Evolutionary conservation across 164 flowering plant genomes (phyloP).

Genomic region (Kalanchoe fedtschenkoi): DNA sequence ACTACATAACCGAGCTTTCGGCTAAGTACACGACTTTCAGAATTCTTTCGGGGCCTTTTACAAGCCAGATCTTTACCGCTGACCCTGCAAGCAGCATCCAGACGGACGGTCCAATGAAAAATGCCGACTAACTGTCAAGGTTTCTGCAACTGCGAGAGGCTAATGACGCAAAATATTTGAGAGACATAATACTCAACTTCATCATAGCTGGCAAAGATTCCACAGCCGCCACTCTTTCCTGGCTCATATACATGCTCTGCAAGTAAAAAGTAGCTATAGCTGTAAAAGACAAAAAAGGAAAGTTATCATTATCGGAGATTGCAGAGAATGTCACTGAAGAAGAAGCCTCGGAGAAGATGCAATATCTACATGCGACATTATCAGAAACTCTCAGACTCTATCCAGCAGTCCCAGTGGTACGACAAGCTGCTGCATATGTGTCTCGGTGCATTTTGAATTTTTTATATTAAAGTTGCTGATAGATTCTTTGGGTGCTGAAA

Average conservation of each 20-base stretch:
- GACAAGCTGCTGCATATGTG: too few relatives aligned
- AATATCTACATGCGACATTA: too few relatives aligned
- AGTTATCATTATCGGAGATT: too few relatives aligned
- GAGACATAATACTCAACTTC: conserved; percentile 60
- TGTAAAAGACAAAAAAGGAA: too few relatives aligned
- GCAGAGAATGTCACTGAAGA: too few relatives aligned
- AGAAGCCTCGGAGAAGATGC: too few relatives aligned
- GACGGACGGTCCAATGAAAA: conserved; percentile 45
- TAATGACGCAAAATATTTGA: conserved; percentile 38
- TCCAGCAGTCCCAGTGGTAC: too few relatives aligned
- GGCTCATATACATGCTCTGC: conserved; percentile 77
- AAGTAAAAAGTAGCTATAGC: too few relatives aligned
- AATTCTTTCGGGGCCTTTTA: conserved; percentile 23
- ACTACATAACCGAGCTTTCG: conserved; percentile 49
- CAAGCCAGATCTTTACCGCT: conserved; percentile 37
- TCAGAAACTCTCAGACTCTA: too few relatives aligned
- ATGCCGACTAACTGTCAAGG: conserved; percentile 55
- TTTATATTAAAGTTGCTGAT: too few relatives aligned
- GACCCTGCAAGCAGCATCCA: conserved; percentile 48
- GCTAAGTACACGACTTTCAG: conserved; percentile 37
- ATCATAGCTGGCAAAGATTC: conserved; percentile 77
- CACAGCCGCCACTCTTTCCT: conserved; percentile 60
- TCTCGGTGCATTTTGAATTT: too few relatives aligned
- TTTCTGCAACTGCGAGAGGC: conserved; percentile 30
- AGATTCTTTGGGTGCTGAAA: too few relatives aligned